phyloP scores from a whole-genome alignment of 2,329 filamentous ascomycete species.

The Dactylellina leptospora region DNA sequence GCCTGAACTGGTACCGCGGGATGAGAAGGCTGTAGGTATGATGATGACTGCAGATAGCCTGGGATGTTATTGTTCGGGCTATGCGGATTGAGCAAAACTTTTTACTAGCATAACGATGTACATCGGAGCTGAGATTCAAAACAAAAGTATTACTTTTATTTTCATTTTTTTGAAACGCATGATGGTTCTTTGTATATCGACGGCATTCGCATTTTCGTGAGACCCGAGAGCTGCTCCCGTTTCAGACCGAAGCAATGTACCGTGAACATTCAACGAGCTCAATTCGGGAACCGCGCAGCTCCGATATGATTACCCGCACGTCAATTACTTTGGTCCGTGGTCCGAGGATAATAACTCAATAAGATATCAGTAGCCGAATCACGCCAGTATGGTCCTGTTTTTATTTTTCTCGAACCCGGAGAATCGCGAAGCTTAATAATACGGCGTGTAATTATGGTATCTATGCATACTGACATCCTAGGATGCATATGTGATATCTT shows the following conservation, averaged over 20 bases:
- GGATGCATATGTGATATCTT: no score
- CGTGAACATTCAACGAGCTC: no score
- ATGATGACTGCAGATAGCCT: slow-evolving; percentile 10
- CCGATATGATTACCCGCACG: background rate
- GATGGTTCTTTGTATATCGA: no score
- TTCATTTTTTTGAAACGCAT: no score
- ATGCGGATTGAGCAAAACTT: no score
- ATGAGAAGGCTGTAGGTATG: slow-evolving; percentile 3
- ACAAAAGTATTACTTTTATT: no score
- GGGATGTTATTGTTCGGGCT: slow-evolving; percentile 23
- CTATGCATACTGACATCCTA: no score
- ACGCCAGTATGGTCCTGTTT: slow-evolving; percentile 38
- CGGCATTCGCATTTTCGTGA: no score
- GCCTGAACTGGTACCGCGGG: background rate
- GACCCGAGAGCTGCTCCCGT: no score
- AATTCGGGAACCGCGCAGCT: no score
- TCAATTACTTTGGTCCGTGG: slow-evolving; percentile 6
- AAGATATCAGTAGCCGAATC: slow-evolving; percentile 20
- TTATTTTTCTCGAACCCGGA: background rate
- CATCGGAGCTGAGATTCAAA: background rate
- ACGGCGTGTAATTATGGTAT: background rate
- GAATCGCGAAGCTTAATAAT: background rate
- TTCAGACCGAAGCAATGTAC: no score
- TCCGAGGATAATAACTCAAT: slow-evolving; percentile 17
- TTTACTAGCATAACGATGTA: no score